Conservation (phyloP, 1,139 yeast species). For the Yamadazyma membranifaciens region DNA sequence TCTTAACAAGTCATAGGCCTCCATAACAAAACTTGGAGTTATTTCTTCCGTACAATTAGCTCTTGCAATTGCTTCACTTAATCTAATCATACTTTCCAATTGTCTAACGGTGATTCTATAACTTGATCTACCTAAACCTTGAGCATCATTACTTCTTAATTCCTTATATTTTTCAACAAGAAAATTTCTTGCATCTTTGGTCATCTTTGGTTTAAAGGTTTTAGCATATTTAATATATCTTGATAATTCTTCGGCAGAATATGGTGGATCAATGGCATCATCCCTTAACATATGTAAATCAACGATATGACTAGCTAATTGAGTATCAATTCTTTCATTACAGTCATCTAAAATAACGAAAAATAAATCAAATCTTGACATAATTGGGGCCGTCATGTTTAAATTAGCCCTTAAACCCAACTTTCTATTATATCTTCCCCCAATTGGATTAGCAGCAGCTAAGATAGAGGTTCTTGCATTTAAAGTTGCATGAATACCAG, state of each 20-base stretch:
- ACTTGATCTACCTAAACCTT: slow-evolving; percentile 82
- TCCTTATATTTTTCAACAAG: slow-evolving; percentile 83
- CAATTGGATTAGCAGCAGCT: slow-evolving; percentile 96
- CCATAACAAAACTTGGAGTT: slow-evolving; percentile 84
- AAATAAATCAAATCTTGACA: slow-evolving; percentile 96
- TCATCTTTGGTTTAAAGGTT: slow-evolving; percentile 89
- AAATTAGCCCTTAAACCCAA: slow-evolving; percentile 81
- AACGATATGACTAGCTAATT: slow-evolving; percentile 88
- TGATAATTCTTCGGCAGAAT: slow-evolving; percentile 81
- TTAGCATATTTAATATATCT: slow-evolving; percentile 90
- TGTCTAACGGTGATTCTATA: slow-evolving; percentile 97
- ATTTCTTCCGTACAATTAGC: slow-evolving; percentile 94
- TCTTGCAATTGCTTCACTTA: slow-evolving; percentile 95
- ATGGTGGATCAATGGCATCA: slow-evolving; percentile 88
- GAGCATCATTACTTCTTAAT: slow-evolving; percentile 87
- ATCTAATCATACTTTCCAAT: slow-evolving; percentile 87
- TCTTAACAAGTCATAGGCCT: slow-evolving; percentile 86
- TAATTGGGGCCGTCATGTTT: slow-evolving; percentile 98
- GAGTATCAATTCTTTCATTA: slow-evolving; percentile 86
- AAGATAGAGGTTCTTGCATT: slow-evolving; percentile 94
- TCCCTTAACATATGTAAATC: slow-evolving; percentile 90
- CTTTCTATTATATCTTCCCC: slow-evolving; percentile 91
- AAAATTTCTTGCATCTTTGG: slow-evolving; percentile 74
- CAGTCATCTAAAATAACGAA: slow-evolving; percentile 95
- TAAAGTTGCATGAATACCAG: slow-evolving; percentile 94